Base-by-base conservation (phyloP, 257 asterid species). In the Lavandula angustifolia region DNA sequence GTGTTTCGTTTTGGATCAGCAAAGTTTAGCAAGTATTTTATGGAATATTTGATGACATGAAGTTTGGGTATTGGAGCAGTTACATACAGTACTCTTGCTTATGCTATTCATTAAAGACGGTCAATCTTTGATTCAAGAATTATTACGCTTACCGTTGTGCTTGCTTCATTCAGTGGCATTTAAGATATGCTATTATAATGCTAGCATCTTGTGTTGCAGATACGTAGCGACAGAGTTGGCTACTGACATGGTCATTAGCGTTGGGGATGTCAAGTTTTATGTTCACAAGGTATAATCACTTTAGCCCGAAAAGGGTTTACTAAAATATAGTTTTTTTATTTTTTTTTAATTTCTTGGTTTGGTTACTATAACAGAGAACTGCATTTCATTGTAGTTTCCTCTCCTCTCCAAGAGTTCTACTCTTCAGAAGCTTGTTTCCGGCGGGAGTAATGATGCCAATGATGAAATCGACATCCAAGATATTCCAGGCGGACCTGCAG, bases 401-500 rank as follows among this genome's bases (percentile, higher is more conserved):
- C 88, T 90, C 44, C 88, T 90, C 66, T 90, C 96, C 41, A 90
- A 84, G 82, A 79, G 95, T 64, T 67, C 81, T 32, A 84, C 73
- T 63, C 85, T 90, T 43, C 95, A 90, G 68, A 85, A 79, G 81
- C 83, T 87, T 31, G 73, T 81, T 7, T 65, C 85, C 34, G 16
- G 52, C 12, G 37, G 83, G 40, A 70, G 62, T 22, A 82, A 73
- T 16, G 87, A 77, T 12, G 74, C 27, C 54, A 74, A 8, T 12
- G 89, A 85, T 54, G 87, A 82, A 56, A 74, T 90, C 22, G 67
- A 76, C 80, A 79, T 90, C 74, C 76, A 75, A 5, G 92, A 84
- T 66, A 79, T 90, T n/a, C 97, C 97, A 2, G 97, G 97, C 22
- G 97, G 97, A 7, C 84, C 95, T 16, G 79, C 83, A 7, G 87